phyloP scores from a whole-genome alignment of 108 stramenopile species.

The Fistulifera pelliculosa region DNA sequence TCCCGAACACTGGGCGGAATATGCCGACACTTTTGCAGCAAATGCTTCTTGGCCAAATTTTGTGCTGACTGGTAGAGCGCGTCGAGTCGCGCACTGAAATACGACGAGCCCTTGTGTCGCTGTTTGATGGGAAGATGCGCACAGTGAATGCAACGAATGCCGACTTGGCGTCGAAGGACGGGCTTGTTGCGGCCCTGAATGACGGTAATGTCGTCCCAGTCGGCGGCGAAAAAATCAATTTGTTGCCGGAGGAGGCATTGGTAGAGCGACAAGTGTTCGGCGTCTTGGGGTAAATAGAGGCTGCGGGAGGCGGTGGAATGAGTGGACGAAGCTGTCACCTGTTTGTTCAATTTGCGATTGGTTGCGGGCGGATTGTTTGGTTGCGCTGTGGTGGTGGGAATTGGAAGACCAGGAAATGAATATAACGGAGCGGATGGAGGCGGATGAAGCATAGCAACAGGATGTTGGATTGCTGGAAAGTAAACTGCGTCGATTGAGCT shows the following conservation, averaged over 20 bases:
- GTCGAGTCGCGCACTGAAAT: constrained; percentile 27
- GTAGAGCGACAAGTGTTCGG: constrained; percentile 24
- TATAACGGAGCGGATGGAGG: too few relatives aligned
- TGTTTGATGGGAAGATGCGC: constrained; percentile 12
- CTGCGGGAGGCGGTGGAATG: background rate
- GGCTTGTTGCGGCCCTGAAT: constrained; percentile 45
- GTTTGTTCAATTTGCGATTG: too few relatives aligned
- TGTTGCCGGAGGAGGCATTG: constrained; percentile 56
- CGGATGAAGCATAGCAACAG: too few relatives aligned
- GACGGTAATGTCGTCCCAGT: constrained; percentile 26
- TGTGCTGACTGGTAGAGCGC: constrained; percentile 39
- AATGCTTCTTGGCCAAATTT: constrained; percentile 35
- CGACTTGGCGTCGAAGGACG: constrained; percentile 31
- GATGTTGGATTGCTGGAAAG: too few relatives aligned
- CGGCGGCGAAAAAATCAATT: constrained; percentile 44
- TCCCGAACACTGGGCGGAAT: constrained; percentile 17
- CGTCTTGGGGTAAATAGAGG: constrained; percentile 14
- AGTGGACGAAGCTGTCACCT: too few relatives aligned
- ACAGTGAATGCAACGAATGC: constrained; percentile 42
- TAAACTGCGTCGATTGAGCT: too few relatives aligned
- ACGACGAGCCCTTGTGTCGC: constrained; percentile 36
- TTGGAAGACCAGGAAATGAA: too few relatives aligned
- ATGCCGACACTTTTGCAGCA: constrained; percentile 19
- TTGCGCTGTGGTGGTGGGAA: too few relatives aligned
- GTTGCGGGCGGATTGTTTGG: too few relatives aligned